Evolutionary conservation across 495 filamentous ascomycete genomes (phyloP), one percentile per base, ranked within the genome.

Genomic region (Penicillium crystallinum): DNA sequence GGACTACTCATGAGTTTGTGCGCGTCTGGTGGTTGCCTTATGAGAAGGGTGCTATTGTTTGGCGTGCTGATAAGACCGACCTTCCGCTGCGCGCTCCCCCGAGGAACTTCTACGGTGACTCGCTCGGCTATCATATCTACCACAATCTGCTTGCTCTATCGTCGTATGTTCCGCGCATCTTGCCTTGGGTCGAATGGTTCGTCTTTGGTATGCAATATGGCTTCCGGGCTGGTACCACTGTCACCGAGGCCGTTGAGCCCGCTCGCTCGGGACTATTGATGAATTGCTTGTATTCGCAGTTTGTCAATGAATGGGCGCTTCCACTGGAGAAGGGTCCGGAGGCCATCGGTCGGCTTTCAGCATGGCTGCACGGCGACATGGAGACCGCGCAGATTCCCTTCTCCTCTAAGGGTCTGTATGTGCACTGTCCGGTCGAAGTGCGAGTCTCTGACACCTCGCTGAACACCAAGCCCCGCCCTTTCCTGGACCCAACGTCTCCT

Each of bases 1-100:
- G 95, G 95, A 88, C 80, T 6, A 79, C 81, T 35, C 78, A 84
- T 58, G 90, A 97, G 66, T 98, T 91, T 62, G 88, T 91, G 35
- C 81, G 93, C 21, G 87, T 96, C 36, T 98, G 93, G 93, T 98
- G 93, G 93, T 81, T 95, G 66, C 93, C 93, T 2, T 96, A 98
- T 73, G 87, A 85, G 69, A 80, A 86, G 44, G 78, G 87, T 23
- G 88, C 87, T 15, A 87, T 96, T 53, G 82, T 93, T 15, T 98
- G 93, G 93, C 81, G 80, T 25, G 93, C 91, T 5, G 84, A 83
- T 42, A 86, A 85, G 54, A 89, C 89, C 0, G 75, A 81, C 19
- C 75, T 76, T n/a, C 75, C 81, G 0, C 55, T 68, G 45, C 68
- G 68, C 17, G 51, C 65, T 14, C 77, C 80, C 3, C 70, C 75